Evolutionary conservation across 2,329 filamentous ascomycete species (phyloP).

Genomic region (Trichophaea hybrida): DNA sequence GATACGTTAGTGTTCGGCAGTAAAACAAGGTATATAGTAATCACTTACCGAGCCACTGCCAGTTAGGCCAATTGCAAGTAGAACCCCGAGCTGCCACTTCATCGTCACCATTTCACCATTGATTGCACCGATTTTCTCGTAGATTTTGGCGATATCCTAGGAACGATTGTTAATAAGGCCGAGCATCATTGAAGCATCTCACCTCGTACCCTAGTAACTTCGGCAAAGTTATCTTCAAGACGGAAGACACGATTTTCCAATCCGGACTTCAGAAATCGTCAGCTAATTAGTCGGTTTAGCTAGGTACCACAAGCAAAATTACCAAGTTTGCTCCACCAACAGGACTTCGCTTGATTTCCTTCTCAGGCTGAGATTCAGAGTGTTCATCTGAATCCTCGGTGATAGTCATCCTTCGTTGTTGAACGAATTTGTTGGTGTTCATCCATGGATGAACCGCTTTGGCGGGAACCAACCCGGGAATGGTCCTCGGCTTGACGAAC

Average conservation of each 20-base stretch:
- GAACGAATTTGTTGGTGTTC: conserved; percentile 9
- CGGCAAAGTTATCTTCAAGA: conserved; percentile 3
- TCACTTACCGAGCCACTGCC: conserved; percentile 8
- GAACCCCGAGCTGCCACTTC: conserved; percentile 4
- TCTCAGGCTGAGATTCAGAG: conserved; percentile 3
- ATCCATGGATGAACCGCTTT: conserved; percentile 5
- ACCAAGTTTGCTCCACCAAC: conserved; percentile 8
- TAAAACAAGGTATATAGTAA: conserved; percentile 5
- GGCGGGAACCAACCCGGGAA: too few relatives aligned
- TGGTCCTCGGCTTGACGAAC: conserved; percentile 7
- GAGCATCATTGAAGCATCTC: neutral
- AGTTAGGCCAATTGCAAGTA: conserved; percentile 5
- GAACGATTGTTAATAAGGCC: conserved; percentile 4
- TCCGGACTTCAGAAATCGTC: neutral
- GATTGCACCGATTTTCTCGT: conserved; percentile 4
- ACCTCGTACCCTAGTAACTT: conserved; percentile 5
- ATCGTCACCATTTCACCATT: conserved; percentile 7
- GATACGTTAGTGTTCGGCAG: conserved; percentile 5
- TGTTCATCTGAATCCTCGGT: conserved; percentile 2
- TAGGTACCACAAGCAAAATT: conserved; percentile 1
- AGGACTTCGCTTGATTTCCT: conserved; percentile 5
- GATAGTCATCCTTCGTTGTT: conserved; percentile 6
- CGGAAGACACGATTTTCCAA: conserved; percentile 1
- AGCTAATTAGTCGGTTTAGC: conserved; percentile 6
- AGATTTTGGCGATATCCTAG: neutral